Conservation (phyloP, 352 stramenopile genomes). For the Phytophthora fragariaefolia region DNA sequence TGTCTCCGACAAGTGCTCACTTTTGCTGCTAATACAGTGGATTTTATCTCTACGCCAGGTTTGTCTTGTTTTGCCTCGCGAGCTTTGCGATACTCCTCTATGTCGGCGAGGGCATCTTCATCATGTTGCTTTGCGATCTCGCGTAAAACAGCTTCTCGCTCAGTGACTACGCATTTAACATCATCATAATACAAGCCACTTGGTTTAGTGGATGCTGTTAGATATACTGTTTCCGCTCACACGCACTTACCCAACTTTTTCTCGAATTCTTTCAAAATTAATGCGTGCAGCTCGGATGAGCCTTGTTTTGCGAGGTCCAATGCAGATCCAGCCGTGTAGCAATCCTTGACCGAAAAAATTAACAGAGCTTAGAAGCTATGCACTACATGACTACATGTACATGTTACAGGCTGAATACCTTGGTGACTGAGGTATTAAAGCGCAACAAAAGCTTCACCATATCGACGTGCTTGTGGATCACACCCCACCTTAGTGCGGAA, state of each 20-base stretch:
- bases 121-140: slow-evolving; percentile 42
- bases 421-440: slow-evolving; percentile 51
- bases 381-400: not conserved
- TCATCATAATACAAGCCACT: not conserved
- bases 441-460: slow-evolving; percentile 50
- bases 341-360: slow-evolving; percentile 39
- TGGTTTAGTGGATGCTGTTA: not conserved
- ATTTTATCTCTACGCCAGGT: not conserved
- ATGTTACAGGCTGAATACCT: slow-evolving; percentile 9
- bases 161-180: slow-evolving; percentile 47
- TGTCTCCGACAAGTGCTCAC: too few species aligned
- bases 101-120: slow-evolving; percentile 43
- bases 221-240: not conserved
- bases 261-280: slow-evolving; percentile 53
- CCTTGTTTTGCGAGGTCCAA: slow-evolving; percentile 48
- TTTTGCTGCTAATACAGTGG: not conserved
- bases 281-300: slow-evolving; percentile 40
- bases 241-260: slow-evolving; percentile 44
- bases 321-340: slow-evolving; percentile 53
- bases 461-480: slow-evolving; percentile 39
- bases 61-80: slow-evolving; percentile 9
- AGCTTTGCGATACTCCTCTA: slow-evolving; percentile 35
- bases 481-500: slow-evolving; percentile 61
- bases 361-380: not conserved
- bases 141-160: slow-evolving; percentile 43